Percentiles rank a stretch among this genome's conserved stretches.
phyloP scores from a whole-genome alignment of 768 basidiomycete species.

The Cyathus striatus region DNA sequence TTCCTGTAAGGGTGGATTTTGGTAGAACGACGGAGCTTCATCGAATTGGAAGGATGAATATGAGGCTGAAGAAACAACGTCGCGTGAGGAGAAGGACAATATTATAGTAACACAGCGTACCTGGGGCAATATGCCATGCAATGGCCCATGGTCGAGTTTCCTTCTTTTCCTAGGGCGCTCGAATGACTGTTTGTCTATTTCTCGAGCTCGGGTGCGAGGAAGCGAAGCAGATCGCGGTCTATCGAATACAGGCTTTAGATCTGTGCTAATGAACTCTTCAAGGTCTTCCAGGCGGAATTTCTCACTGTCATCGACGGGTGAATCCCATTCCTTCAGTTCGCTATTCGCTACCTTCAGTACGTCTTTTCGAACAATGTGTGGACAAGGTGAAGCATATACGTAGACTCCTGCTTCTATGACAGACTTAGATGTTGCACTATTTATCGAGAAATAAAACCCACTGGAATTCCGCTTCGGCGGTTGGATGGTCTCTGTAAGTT shows the following conservation, averaged over 20 bases:
- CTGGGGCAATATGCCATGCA: conserved; percentile 38
- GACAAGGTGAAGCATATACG: too few species aligned
- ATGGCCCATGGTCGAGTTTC: conserved; percentile 26
- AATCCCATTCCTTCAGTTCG: conserved; percentile 37
- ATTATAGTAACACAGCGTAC: conserved; percentile 26
- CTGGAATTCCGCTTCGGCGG: too few species aligned
- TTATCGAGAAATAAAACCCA: too few species aligned
- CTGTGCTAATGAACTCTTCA: conserved; percentile 36
- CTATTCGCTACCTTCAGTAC: too few species aligned
- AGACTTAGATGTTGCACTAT: too few species aligned
- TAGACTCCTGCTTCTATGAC: too few species aligned
- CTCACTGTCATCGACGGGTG: conserved; percentile 23
- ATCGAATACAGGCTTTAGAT: conserved; percentile 13
- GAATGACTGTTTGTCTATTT: background rate
- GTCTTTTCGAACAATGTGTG: too few species aligned
- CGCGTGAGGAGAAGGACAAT: conserved; percentile 12
- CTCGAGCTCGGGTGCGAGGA: background rate
- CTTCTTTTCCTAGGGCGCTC: conserved; percentile 21
- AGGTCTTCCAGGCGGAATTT: conserved; percentile 29
- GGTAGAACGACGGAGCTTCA: conserved; percentile 11
- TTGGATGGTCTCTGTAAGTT: too few species aligned
- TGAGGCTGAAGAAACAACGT: conserved; percentile 27
- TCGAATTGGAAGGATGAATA: conserved; percentile 21
- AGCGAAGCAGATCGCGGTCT: background rate
- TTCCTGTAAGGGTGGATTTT: conserved; percentile 27